Base-by-base conservation (phyloP, 331 rosid genomes). In the Cucumis variabilis region DNA sequence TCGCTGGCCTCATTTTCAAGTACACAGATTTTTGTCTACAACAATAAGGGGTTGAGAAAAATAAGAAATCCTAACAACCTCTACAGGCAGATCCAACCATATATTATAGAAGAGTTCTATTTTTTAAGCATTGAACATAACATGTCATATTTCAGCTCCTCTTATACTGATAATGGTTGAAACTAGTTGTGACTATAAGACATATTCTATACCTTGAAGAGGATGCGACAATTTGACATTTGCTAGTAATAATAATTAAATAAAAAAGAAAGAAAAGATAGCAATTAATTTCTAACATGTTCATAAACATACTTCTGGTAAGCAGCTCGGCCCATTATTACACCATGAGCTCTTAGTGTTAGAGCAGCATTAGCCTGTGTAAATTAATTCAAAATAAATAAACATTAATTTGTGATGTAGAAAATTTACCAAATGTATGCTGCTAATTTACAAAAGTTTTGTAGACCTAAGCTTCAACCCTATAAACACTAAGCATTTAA, bases 311-410 rank as follows among this genome's bases (percentile, higher is more conserved):
- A 83, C 86, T 83, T 51, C 23, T 68, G 65, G 46, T 70, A 85
- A 85, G 98, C 98, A 89, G 99, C 94, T 13, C 99, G 98, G 41
- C 99, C 99, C 90, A 95, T 80, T 98, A 97, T 97, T 81, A 97
- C 99, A 89, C 99, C 99, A 92, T 94, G 97, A 46, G 99, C 99
- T 88, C 99, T 98, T 27, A 93, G 92, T 72, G 89, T 93, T 85
- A 92, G 92, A 86, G 98, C 98, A 82, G 95, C 93, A 84, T 85
- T 92, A 86, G 86, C 98, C 99, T 97, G 87, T 71, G 90, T 48
- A 86, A 85, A 13, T 44, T 83, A 87, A 63, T 24, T 60, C 83
- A 50, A 87, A 69, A 72, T 21, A 71, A 78, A 80, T 84, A 66
- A 88, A 88, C 66, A 74, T 50, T 66, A 60, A 89, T 87, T 0